phyloP scores from a whole-genome alignment of 768 basidiomycete genomes.

The Trichaptum fuscoviolaceum region DNA sequence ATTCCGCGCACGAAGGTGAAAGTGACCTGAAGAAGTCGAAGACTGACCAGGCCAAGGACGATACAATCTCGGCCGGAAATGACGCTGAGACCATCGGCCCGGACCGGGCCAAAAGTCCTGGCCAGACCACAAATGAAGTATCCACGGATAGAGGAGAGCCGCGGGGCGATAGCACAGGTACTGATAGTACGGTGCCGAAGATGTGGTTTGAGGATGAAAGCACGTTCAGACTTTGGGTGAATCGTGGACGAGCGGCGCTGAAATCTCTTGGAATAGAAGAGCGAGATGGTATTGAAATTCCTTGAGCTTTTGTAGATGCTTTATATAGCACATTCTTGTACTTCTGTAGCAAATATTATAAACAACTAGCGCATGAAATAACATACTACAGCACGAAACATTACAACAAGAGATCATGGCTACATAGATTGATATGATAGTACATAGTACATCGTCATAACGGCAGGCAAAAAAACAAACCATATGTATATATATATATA shows the following conservation, averaged over 20 bases:
- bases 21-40: constrained; percentile 1
- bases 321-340: too few relatives aligned
- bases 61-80: neutral
- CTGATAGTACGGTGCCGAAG: constrained; percentile 9
- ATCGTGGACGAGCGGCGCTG: constrained; percentile 45
- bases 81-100: neutral
- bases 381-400: too few relatives aligned
- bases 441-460: too few relatives aligned
- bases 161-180: constrained; percentile 3
- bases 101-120: neutral
- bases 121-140: neutral
- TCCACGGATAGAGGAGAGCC: neutral
- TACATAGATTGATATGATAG: too few relatives aligned
- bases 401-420: too few relatives aligned
- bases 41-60: constrained; percentile 2
- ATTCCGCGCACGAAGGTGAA: neutral
- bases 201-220: constrained; percentile 51
- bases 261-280: constrained; percentile 41
- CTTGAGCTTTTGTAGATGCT: neutral
- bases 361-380: too few relatives aligned
- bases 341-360: neutral
- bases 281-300: constrained; percentile 32
- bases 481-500: too few relatives aligned
- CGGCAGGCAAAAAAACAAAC: too few relatives aligned
- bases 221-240: constrained; percentile 45